Evolutionary conservation across 2,329 filamentous ascomycete species (phyloP), one percentile per base, ranked within the genome.

Genomic region (Botrytis fabae): DNA sequence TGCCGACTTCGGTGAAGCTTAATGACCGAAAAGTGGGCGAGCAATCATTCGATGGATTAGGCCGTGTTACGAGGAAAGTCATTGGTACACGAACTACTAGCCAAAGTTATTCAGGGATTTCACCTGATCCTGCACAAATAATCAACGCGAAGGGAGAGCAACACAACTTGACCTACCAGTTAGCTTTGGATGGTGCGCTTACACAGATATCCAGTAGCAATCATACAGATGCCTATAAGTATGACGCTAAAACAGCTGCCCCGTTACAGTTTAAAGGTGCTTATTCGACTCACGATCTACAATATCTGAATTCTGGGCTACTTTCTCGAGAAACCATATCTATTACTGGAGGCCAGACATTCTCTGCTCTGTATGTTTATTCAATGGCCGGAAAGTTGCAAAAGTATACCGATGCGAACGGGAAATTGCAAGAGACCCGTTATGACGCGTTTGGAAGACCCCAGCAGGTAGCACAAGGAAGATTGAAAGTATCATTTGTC

Each of bases 1-100:
- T 71, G 22, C 69, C 69, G 20, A 44, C 14, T 2, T 65, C 69
- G 32, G 32, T 71, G 7, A 35, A 65, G 40, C 32, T 71, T 35
- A 65, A 71, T 16, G 69, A 35, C 10, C 32, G 7, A 14, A 18
- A 22, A 8, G 18, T 71, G 2, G 69, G 61, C 16, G 61, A 64
- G 14, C 69, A 71, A 59, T 59, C 46, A 5, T 71, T 71, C 20
- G 69, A 71, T 57, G 69, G 69, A 28, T n/a, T 71, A 38, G 69
- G 69, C 16, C 60, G 69, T 18, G 20, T 71, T 35, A 71, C 69
- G 4, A n/a, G 10, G 7, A 71, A 57, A 57, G 22, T 16, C 1
- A 12, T 46, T 9, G 46, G 60, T 6, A 38, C 35, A 59, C 69
- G 69, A 28, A 71, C n/a, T 35, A 71, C 60, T 14, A 44, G 46